phyloP scores from a whole-genome alignment of 805 yeast genomes.

The Tetrapisispora phaffii region DNA sequence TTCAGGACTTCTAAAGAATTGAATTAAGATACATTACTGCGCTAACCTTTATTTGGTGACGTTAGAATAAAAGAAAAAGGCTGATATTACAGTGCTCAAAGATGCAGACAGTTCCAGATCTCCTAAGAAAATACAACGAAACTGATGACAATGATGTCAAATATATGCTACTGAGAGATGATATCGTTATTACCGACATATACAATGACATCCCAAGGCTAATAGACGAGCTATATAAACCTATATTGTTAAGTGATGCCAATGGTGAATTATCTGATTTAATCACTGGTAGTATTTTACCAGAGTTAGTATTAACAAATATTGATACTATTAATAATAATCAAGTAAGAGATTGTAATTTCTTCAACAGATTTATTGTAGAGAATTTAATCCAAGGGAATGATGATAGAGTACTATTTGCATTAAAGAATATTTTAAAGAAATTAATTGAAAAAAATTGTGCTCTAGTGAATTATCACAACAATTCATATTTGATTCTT shows the following conservation, averaged over 20 bases:
- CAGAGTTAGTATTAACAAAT: conserved; percentile 31
- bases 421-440: background rate
- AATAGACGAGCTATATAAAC: conserved; percentile 39
- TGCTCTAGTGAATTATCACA: background rate
- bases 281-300: conserved; percentile 41
- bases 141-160: conserved; percentile 22
- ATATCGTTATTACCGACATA: conserved; percentile 67
- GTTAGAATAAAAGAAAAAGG: background rate
- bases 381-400: background rate
- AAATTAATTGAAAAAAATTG: background rate
- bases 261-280: conserved; percentile 39
- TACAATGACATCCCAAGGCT: conserved; percentile 53
- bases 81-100: no score
- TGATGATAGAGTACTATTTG: conserved; percentile 2
- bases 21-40: no score
- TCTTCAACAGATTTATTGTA: background rate
- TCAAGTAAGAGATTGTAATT: background rate
- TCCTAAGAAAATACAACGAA: conserved; percentile 11
- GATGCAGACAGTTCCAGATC: conserved; percentile 5
- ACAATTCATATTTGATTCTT: background rate
- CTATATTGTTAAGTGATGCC: conserved; percentile 33
- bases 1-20: no score
- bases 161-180: conserved; percentile 71
- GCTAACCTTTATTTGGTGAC: no score
- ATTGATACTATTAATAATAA: conserved; percentile 13